Percentiles rank a stretch among this genome's conserved stretches.
These are phyloP conservation scores for Eucalyptus sp. DNA, from an alignment of 345 rosid genomes.

Conservation along the genomic window DNA sequence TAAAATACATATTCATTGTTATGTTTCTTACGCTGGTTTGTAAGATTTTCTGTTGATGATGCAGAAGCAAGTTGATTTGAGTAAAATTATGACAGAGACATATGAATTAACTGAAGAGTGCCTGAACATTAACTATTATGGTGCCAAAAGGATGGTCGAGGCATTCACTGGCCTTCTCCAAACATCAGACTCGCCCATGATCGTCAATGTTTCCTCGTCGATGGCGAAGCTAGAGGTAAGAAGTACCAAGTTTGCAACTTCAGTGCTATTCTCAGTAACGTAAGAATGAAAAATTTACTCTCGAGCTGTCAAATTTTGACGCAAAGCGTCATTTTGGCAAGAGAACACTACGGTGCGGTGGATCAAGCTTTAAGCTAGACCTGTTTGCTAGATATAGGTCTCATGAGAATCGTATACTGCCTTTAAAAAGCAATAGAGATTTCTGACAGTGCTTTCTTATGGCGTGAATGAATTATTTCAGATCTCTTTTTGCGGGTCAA, in stretches of 20 bases:
- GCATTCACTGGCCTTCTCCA: slow-evolving; percentile 32
- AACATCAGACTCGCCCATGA: slow-evolving; percentile 28
- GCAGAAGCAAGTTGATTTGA: slow-evolving; percentile 3
- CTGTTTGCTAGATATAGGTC: background rate
- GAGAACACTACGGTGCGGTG: background rate
- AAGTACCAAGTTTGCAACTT: too few species aligned
- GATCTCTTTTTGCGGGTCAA: background rate
- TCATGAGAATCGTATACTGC: background rate
- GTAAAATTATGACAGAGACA: slow-evolving; percentile 9
- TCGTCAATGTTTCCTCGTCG: slow-evolving; percentile 35
- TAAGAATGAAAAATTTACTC: background rate
- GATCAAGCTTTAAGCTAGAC: background rate
- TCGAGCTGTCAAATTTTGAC: background rate
- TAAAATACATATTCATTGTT: background rate
- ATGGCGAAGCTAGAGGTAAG: slow-evolving; percentile 28
- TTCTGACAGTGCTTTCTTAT: background rate
- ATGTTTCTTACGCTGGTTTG: background rate
- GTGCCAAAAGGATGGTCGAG: slow-evolving; percentile 33
- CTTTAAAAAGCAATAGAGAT: background rate
- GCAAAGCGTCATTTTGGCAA: background rate
- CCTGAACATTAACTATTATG: slow-evolving; percentile 32
- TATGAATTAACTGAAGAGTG: slow-evolving; percentile 22
- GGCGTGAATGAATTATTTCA: background rate
- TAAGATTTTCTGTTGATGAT: background rate
- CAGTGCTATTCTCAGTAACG: background rate